A percentile compares a stretch with the other conserved stretches of the same genome.
These are phyloP conservation scores for Chenopodium berlandieri DNA, from an alignment of 148 eudicot species.

Conservation along the genomic window DNA sequence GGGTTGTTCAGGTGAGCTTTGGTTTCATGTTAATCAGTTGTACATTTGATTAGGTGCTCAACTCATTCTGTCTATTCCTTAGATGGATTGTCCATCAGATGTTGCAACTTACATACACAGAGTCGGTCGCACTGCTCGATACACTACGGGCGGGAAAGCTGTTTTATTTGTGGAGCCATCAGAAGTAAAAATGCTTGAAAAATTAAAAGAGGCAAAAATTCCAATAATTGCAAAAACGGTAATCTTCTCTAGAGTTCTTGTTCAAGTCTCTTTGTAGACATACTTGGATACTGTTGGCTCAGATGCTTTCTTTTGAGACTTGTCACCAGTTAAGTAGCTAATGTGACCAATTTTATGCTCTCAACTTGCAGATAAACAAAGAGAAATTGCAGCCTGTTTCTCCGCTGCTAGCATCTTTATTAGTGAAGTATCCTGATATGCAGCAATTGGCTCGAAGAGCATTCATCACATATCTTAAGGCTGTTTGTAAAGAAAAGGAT, in stretches of 20 bases:
- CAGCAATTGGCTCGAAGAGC: slow-evolving; percentile 73
- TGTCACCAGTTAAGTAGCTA: neutral
- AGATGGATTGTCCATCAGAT: slow-evolving; percentile 96
- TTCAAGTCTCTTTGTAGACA: neutral
- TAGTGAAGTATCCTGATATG: slow-evolving; percentile 60
- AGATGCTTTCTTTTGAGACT: neutral
- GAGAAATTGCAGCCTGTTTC: slow-evolving; percentile 65
- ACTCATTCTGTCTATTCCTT: slow-evolving; percentile 13
- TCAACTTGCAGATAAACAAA: slow-evolving; percentile 52
- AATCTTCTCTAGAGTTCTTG: slow-evolving; percentile 6
- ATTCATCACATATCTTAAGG: slow-evolving; percentile 73
- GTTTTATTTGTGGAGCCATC: slow-evolving; percentile 80
- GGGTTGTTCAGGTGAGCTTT: slow-evolving; percentile 90
- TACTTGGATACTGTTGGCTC: neutral
- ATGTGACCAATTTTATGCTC: neutral
- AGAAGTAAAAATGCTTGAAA: slow-evolving; percentile 77
- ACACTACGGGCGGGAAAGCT: slow-evolving; percentile 63
- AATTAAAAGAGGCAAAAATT: slow-evolving; percentile 61
- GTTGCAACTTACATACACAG: slow-evolving; percentile 84
- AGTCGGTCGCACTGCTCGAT: slow-evolving; percentile 98
- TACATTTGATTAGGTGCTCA: slow-evolving; percentile 6
- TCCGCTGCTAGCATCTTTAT: slow-evolving; percentile 58
- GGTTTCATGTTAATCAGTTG: neutral
- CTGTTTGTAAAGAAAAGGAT: slow-evolving; percentile 61
- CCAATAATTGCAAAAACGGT: slow-evolving; percentile 65